Evolutionary conservation across 495 filamentous ascomycete genomes (phyloP).

Genomic region (Hypoxylon crocopeplum): DNA sequence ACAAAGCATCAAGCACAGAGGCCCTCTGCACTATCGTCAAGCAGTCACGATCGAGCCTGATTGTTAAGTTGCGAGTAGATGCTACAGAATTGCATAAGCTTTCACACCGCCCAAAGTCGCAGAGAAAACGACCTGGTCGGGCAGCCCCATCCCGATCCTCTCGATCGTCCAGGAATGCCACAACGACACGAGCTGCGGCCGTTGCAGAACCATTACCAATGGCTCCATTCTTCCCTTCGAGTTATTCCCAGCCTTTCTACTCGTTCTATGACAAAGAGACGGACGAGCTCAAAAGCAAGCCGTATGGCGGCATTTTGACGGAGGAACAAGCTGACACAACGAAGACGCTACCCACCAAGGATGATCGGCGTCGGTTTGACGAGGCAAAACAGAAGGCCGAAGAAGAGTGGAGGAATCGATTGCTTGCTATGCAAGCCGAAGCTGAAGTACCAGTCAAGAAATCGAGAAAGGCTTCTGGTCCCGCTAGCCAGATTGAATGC

Average conservation of each 20-base stretch:
- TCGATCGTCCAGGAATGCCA: constrained; percentile 45
- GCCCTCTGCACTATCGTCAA: constrained; percentile 43
- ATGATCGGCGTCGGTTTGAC: constrained; percentile 85
- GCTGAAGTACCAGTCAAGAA: constrained; percentile 53
- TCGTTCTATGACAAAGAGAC: constrained; percentile 84
- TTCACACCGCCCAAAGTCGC: constrained; percentile 50
- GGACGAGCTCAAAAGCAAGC: constrained; percentile 89
- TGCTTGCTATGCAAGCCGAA: constrained; percentile 56
- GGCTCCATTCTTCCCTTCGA: constrained; percentile 61
- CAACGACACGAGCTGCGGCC: constrained; percentile 39
- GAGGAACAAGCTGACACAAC: constrained; percentile 91
- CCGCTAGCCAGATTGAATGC: constrained; percentile 95
- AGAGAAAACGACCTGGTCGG: constrained; percentile 53
- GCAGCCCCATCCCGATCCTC: constrained; percentile 34
- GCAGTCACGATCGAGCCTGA: constrained; percentile 45
- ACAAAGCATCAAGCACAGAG: constrained; percentile 40
- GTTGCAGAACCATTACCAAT: constrained; percentile 45
- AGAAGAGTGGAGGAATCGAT: constrained; percentile 78
- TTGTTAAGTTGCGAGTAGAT: constrained; percentile 63
- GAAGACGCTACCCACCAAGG: constrained; percentile 78
- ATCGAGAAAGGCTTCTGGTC: constrained; percentile 74
- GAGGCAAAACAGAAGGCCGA: constrained; percentile 87
- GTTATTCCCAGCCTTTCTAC: constrained; percentile 73
- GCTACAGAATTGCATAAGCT: constrained; percentile 67
- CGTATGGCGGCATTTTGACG: constrained; percentile 90